Evolutionary conservation across 192 early-diverging fungal genomes (phyloP).

Genomic region (Funneliformis mosseae): DNA sequence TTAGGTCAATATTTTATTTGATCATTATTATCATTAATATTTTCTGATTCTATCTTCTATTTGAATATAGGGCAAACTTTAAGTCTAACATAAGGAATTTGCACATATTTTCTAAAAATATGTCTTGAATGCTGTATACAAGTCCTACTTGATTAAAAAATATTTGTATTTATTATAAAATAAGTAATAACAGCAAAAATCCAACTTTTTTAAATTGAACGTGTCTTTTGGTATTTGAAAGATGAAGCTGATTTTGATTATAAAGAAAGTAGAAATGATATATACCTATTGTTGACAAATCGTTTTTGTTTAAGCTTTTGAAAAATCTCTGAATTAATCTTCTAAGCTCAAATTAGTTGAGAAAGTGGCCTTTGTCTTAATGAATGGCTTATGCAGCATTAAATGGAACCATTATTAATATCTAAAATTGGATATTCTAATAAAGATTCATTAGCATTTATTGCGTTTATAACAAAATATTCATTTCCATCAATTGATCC

Average conservation of each 20-base stretch:
- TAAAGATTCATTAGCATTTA: not conserved
- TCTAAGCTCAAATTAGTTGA: not conserved
- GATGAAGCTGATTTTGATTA: not conserved
- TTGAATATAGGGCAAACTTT: slow-evolving; percentile 4
- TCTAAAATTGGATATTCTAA: not conserved
- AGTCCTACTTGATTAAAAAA: not conserved
- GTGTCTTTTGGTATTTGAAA: not conserved
- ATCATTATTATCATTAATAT: not conserved
- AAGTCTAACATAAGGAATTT: not conserved
- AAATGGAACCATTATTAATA: not conserved
- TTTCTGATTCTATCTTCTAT: not conserved
- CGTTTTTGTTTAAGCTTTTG: not conserved
- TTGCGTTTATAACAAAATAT: not conserved
- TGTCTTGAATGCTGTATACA: slow-evolving; percentile 14
- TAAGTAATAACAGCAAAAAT: not conserved
- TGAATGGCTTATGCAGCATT: not conserved
- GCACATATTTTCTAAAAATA: not conserved
- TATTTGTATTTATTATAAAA: slow-evolving; percentile 8
- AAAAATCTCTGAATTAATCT: slow-evolving; percentile 2
- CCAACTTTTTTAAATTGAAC: not conserved
- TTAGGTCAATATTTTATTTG: not conserved
- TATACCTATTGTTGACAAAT: not conserved
- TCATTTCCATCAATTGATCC: no score
- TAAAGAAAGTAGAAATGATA: not conserved
- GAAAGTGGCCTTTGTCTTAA: not conserved